Evolutionary conservation across 371 early-diverging fungal genomes (phyloP), one percentile per base, ranked within the genome.

Genomic region (Rhizopus arrhizus): DNA sequence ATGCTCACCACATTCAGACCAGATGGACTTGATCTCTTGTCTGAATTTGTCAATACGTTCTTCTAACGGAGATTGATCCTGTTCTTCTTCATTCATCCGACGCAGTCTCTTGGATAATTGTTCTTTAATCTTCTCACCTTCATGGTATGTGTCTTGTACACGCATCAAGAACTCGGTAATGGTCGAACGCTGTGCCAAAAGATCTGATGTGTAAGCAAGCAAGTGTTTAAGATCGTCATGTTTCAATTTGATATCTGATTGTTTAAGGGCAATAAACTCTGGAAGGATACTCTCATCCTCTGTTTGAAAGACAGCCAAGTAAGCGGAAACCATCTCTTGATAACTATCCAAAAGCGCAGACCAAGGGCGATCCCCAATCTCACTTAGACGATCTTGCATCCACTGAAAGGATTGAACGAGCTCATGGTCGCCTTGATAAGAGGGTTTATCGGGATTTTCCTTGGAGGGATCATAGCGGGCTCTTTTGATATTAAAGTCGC

Each of bases 51-150:
- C 32, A 0, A 70, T 56, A 11, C 77, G 73, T 3, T 45, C 42
- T 33, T 76, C 77, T 3, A 74, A 56, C 3, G 32, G 32, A 16
- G 12, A 48, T 29, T 32, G n/a, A 13, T 61, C 57, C 2, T 59
- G 49, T 5, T 61, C 67, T 22, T 73, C 69, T 31, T 60, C 60
- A 12, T 66, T 61, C 72, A 74, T 72, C 13, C 77, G 69, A 9
- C 81, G 66, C 13, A 65, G 68, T 16, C 60, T 52, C 45, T 81
- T 81, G 5, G 43, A 50, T 9, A 78, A 54, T 10, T 32, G 56
- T 31, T 81, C 81, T 5, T 70, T 67, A 16, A 77, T 64, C 48
- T 74, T 75, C 33, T 78, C 81, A 2, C 75, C 78, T 43, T 78
- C 75, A 29, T 66, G 73, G 5, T 64, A 68, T 0, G 68, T 67